These are phyloP conservation scores for Candida ipomoeae DNA, from an alignment of 805 yeast species.

Conservation along the genomic window DNA sequence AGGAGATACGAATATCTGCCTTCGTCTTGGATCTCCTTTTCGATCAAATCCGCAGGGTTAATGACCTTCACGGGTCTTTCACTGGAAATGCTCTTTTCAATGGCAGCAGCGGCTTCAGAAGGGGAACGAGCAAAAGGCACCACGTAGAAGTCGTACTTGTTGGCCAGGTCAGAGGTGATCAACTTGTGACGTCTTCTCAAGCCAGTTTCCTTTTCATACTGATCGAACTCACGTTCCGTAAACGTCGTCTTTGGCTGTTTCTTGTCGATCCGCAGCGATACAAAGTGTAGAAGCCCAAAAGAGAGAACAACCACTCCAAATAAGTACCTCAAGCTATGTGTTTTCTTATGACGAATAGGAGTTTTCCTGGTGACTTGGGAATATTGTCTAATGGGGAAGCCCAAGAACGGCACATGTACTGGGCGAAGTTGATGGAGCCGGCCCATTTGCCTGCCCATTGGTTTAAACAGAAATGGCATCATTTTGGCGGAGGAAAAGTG, in stretches of 20 bases:
- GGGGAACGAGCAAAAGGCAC: slow-evolving; percentile 29
- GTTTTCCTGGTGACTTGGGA: slow-evolving; percentile 3
- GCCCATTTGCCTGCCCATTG: background rate
- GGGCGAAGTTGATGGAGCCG: background rate
- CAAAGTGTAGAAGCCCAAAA: slow-evolving; percentile 28
- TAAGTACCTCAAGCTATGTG: slow-evolving; percentile 35
- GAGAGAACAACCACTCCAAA: slow-evolving; percentile 33
- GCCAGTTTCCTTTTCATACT: slow-evolving; percentile 46
- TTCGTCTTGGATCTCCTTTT: slow-evolving; percentile 40
- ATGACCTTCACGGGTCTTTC: slow-evolving; percentile 35
- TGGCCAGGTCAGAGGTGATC: slow-evolving; percentile 33
- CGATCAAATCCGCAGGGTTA: slow-evolving; percentile 49
- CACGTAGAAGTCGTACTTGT: slow-evolving; percentile 40
- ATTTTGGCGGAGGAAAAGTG: background rate
- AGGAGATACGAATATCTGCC: slow-evolving; percentile 52
- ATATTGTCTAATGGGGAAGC: background rate
- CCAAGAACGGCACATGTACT: background rate
- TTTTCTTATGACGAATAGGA: slow-evolving; percentile 9
- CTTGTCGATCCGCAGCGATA: slow-evolving; percentile 27
- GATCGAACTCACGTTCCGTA: slow-evolving; percentile 47
- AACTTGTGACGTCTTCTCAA: slow-evolving; percentile 47
- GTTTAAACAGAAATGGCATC: background rate
- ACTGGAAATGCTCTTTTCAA: slow-evolving; percentile 14
- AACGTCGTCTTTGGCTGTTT: slow-evolving; percentile 37
- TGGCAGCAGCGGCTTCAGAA: slow-evolving; percentile 20